Base-by-base conservation (phyloP, 305 asterid genomes). In the Fraxinus albicans region DNA sequence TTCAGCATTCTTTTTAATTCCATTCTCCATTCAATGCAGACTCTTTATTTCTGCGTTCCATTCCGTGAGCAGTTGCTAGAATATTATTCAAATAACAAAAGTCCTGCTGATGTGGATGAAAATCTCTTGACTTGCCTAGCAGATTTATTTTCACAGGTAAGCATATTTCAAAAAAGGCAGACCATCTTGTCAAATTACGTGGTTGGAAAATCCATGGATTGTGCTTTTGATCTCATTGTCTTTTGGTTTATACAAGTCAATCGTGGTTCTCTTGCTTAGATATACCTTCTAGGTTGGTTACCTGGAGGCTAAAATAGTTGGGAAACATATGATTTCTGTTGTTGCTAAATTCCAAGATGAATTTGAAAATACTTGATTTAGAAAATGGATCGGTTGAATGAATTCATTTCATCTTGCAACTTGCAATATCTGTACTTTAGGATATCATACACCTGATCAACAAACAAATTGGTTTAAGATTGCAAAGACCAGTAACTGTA, bases 1-100 rank as follows among this genome's bases (percentile, higher is more conserved):
- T 63, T 23, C 72, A 21, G 7, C 23, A 63, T 72, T 4, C 65
- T 65, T 73, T 63, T 17, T 31, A 55, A 75, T 10, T 89, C 86
- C 94, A 95, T 96, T 83, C 96, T 95, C 31, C 93, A 95, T 89
- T 95, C 94, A 55, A 4, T 55, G 87, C 96, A 95, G 98, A 98
- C 99, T 84, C 96, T 95, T 34, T 95, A 95, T 89, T 95, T 95
- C 86, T 94, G 98, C 84, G 98, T 94, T 79, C 97, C 98, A 72
- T 95, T 95, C 86, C 97, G 99, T 47, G 97, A 94, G 83, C 98
- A 95, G 88, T 84, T 95, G 86, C 88, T 95, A 79, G 98, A 95
- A 15, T 93, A 95, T 83, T 94, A 87, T 90, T 86, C 97, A 80
- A 91, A 88, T 79, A 91, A 90, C 88, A 95, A 95, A 88, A 91